phyloP scores from a whole-genome alignment of 2,329 filamentous ascomycete genomes.

The Phoma sp. region DNA sequence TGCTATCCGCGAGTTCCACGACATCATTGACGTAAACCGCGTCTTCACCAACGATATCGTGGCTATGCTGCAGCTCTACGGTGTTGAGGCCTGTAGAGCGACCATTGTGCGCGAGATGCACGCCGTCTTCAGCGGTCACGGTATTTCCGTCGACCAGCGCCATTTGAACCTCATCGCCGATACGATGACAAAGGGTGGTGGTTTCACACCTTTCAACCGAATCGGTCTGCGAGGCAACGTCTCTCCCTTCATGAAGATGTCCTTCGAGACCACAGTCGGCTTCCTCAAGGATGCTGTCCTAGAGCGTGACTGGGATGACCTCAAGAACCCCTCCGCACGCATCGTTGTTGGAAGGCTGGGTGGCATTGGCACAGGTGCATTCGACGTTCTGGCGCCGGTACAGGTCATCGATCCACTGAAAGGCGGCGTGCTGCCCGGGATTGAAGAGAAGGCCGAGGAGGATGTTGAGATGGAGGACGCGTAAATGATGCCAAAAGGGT shows the following conservation, averaged over 20 bases:
- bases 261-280: constrained; percentile 94
- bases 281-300: constrained; percentile 93
- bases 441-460: constrained; percentile 22
- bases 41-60: constrained; percentile 94
- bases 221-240: constrained; percentile 86
- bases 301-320: constrained; percentile 88
- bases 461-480: constrained; percentile 24
- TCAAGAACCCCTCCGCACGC: constrained; percentile 83
- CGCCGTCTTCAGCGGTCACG: constrained; percentile 86
- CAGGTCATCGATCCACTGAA: constrained; percentile 39
- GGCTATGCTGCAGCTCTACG: constrained; percentile 83
- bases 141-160: constrained; percentile 88
- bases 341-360: constrained; percentile 87
- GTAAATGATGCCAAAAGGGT: not conserved
- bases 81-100: constrained; percentile 88
- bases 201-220: constrained; percentile 90
- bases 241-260: constrained; percentile 97
- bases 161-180: constrained; percentile 96
- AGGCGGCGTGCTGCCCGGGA: constrained; percentile 20
- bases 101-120: constrained; percentile 88
- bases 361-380: constrained; percentile 86
- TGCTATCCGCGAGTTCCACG: constrained; percentile 87
- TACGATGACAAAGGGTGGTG: constrained; percentile 94
- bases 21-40: constrained; percentile 84
- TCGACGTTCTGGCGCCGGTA: constrained; percentile 74